Percentiles rank a stretch among this genome's conserved stretches.
These are phyloP conservation scores for Opeltia flavorubescens DNA, from an alignment of 495 filamentous ascomycete genomes.

Conservation along the genomic window DNA sequence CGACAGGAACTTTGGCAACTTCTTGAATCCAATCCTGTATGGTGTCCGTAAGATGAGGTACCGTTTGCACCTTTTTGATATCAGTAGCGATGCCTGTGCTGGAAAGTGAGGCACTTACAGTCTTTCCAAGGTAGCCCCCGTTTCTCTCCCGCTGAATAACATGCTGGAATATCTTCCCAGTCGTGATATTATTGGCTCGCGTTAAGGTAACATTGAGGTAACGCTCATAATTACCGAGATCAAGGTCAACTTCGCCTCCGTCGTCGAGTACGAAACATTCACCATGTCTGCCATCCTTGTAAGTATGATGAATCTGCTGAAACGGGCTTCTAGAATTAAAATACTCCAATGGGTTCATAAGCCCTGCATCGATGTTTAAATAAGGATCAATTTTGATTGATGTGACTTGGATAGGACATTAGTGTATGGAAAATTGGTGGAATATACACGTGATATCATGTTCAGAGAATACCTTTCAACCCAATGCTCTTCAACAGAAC, in stretches of 20 bases:
- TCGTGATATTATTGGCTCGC: constrained; percentile 82
- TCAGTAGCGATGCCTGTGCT: background rate
- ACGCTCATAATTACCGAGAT: constrained; percentile 92
- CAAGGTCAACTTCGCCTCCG: constrained; percentile 76
- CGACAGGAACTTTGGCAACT: constrained; percentile 74
- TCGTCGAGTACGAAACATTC: constrained; percentile 64
- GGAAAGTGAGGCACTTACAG: constrained; percentile 16
- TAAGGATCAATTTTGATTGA: constrained; percentile 74
- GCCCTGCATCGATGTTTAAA: constrained; percentile 52
- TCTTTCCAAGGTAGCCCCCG: constrained; percentile 82
- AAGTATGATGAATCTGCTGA: background rate
- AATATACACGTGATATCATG: constrained; percentile 22
- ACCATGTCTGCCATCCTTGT: constrained; percentile 40
- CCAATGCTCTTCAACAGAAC: constrained; percentile 76
- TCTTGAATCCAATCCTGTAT: constrained; percentile 89
- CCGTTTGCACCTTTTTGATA: constrained; percentile 53
- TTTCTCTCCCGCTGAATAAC: constrained; percentile 68
- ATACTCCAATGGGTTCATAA: constrained; percentile 4
- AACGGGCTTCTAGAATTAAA: background rate
- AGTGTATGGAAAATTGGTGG: constrained; percentile 10
- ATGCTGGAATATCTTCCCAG: constrained; percentile 83
- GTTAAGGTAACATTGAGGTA: constrained; percentile 60
- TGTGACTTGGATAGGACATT: constrained; percentile 32
- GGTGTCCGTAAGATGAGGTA: constrained; percentile 79
- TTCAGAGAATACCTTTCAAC: constrained; percentile 26